These are phyloP conservation scores for Coniferiporia sulphurascens DNA, from an alignment of 1,284 basidiomycete species.

Conservation along the genomic window DNA sequence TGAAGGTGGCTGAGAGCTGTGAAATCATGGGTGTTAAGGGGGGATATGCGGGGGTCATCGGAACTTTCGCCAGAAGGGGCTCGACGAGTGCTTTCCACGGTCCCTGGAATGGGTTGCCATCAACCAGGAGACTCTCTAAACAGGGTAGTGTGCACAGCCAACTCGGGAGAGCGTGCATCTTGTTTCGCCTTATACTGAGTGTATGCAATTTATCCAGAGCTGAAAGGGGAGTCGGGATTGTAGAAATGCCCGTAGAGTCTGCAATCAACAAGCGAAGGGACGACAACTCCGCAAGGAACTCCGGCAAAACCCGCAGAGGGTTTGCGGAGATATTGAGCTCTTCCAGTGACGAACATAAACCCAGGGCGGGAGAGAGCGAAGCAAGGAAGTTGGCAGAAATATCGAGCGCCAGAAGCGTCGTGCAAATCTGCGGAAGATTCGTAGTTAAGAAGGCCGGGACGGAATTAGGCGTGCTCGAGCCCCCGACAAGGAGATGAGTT, in stretches of 20 bases:
- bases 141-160: slow-evolving; percentile 87
- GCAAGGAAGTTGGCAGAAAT: slow-evolving; percentile 84
- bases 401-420: slow-evolving; percentile 83
- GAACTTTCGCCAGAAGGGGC: slow-evolving; percentile 63
- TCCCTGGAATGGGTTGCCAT: slow-evolving; percentile 90
- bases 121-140: slow-evolving; percentile 84
- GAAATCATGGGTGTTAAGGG: slow-evolving; percentile 61
- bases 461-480: slow-evolving; percentile 69
- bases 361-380: slow-evolving; percentile 75
- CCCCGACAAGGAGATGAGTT: slow-evolving; percentile 83
- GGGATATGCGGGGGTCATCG: slow-evolving; percentile 58
- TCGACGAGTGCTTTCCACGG: slow-evolving; percentile 88
- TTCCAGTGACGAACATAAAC: slow-evolving; percentile 76
- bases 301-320: slow-evolving; percentile 77
- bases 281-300: slow-evolving; percentile 72
- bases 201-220: slow-evolving; percentile 77
- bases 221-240: slow-evolving; percentile 65
- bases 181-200: slow-evolving; percentile 84
- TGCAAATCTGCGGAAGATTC: slow-evolving; percentile 64
- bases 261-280: slow-evolving; percentile 85
- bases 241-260: slow-evolving; percentile 79
- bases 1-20: slow-evolving; percentile 40
- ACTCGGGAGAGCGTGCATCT: slow-evolving; percentile 82
- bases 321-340: slow-evolving; percentile 94
- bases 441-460: slow-evolving; percentile 70